Base-by-base conservation (phyloP, 78 protist species). In the Dictyostelium intermedium region DNA sequence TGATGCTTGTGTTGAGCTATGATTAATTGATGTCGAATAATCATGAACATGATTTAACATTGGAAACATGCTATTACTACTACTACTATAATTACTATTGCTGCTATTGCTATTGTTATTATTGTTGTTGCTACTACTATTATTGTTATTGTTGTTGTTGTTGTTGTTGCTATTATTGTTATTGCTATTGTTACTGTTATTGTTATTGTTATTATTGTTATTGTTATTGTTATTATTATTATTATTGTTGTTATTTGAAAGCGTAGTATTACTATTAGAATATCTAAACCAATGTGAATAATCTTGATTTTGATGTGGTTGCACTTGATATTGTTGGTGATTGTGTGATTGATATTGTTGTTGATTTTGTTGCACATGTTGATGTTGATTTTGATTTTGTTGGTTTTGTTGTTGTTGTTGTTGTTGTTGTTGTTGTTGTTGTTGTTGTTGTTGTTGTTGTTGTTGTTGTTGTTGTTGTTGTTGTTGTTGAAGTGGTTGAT, bases 401-500 rank as follows among this genome's bases (percentile, higher is more conserved):
- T 18, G 16, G 5, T 56, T 14, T 18, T 18, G 16, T 18, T 83
- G 89, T 69, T 60, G 76, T 23, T 23, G 16, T 56, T 56, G 66
- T 53, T 53, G 61, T 56, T 56, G 69, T 23, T 23, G 25, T 1
- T 60, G 70, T 60, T 20, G 70, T 20, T 23, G n/a, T 23, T 60
- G 25, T 23, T 23, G n/a, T 82, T 82, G 87, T 23, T 83, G 87
- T 60, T 83, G 87, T 69, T 37, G 78, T 41, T 25, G n/a, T 84
- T 7, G 43, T 25, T 70, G 70, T 11, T 20, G 23, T 50, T n/a
- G 72, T 16, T 78, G 43, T 82, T 50, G 72, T 35, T 83, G 77
- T 18, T 66, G 27, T 66, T 83, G 87, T 41, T 53, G 60, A 10
- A 25, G 91, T 77, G 41, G 83, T 35, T 77, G 83, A 13, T 20